A percentile compares a stretch with the other conserved stretches of the same genome.
Evolutionary conservation across 768 basidiomycete genomes (phyloP).

Genomic region (Paxillus rubicundulus): DNA sequence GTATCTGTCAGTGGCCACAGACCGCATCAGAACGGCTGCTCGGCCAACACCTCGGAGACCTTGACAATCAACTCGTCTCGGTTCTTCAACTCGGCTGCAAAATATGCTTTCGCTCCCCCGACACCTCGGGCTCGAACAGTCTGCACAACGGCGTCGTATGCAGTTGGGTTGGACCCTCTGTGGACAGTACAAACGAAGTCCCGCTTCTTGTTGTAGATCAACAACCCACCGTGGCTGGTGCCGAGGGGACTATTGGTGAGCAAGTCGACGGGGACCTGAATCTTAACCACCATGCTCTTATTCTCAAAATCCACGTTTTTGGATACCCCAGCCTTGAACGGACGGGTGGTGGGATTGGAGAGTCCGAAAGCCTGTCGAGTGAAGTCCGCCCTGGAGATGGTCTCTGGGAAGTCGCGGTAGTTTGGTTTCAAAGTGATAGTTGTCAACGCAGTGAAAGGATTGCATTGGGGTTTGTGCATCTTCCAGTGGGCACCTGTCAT

Average conservation of each 20-base stretch:
- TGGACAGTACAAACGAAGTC: conserved; percentile 48
- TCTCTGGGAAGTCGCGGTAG: conserved; percentile 27
- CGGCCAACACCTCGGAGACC: conserved; percentile 49
- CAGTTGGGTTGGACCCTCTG: conserved; percentile 29
- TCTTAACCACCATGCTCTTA: conserved; percentile 51
- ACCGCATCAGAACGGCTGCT: conserved; percentile 47
- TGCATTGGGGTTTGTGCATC: conserved; percentile 46
- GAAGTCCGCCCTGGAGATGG: conserved; percentile 30
- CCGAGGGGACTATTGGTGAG: background rate
- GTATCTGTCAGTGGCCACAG: background rate
- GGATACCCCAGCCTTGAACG: conserved; percentile 16
- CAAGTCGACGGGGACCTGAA: conserved; percentile 43
- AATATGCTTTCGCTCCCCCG: conserved; percentile 49
- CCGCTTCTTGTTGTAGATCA: conserved; percentile 53
- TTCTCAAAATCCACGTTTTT: conserved; percentile 24
- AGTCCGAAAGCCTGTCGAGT: conserved; percentile 31
- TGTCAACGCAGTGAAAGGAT: conserved; percentile 41
- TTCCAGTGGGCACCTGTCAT: conserved; percentile 47
- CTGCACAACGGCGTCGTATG: conserved; percentile 42
- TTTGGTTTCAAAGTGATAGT: conserved; percentile 47
- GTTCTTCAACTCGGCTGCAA: conserved; percentile 49
- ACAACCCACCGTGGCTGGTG: conserved; percentile 25
- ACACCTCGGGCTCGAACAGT: conserved; percentile 43
- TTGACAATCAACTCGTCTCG: conserved; percentile 50
- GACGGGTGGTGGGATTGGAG: conserved; percentile 18